Evolutionary conservation across 139 green algal genomes (phyloP).

Genomic region (Chlorella sp.): DNA sequence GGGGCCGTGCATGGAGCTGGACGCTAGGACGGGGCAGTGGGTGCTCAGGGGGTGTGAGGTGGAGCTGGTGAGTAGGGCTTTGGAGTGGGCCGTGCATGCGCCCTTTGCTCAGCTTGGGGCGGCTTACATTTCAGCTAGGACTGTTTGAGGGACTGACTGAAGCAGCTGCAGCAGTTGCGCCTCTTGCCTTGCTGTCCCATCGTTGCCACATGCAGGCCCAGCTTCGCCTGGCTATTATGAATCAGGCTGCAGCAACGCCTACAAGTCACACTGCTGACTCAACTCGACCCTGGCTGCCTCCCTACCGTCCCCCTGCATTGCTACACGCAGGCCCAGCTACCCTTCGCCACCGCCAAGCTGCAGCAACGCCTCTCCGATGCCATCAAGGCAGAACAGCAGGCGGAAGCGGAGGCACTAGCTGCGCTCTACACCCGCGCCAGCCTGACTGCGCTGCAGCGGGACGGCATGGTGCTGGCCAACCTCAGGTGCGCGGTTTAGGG

Average conservation of each 20-base stretch:
- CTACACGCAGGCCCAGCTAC: slow-evolving; percentile 14
- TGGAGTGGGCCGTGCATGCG: too few species aligned
- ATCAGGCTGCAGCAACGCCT: too few species aligned
- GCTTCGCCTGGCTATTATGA: too few species aligned
- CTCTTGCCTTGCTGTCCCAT: too few species aligned
- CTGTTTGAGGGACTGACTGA: too few species aligned
- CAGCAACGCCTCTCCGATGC: slow-evolving; percentile 25
- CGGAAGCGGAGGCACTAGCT: slow-evolving; percentile 17
- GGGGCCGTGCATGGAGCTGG: not conserved
- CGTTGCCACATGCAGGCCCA: too few species aligned
- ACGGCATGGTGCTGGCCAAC: slow-evolving; percentile 35
- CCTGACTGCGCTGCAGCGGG: slow-evolving; percentile 33
- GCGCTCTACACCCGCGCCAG: slow-evolving; percentile 28
- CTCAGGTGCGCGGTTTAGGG: slow-evolving; percentile 1
- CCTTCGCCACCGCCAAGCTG: not conserved
- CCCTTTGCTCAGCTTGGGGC: too few species aligned
- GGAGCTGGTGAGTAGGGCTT: not conserved
- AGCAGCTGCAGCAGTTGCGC: too few species aligned
- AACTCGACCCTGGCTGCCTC: too few species aligned
- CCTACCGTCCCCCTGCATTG: too few species aligned
- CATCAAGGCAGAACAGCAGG: slow-evolving; percentile 33
- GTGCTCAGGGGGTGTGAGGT: not conserved
- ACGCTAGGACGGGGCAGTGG: not conserved
- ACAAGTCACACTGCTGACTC: too few species aligned
- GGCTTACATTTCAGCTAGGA: too few species aligned